Base-by-base conservation (phyloP, 768 basidiomycete species). In the Mycena chlorophos region DNA sequence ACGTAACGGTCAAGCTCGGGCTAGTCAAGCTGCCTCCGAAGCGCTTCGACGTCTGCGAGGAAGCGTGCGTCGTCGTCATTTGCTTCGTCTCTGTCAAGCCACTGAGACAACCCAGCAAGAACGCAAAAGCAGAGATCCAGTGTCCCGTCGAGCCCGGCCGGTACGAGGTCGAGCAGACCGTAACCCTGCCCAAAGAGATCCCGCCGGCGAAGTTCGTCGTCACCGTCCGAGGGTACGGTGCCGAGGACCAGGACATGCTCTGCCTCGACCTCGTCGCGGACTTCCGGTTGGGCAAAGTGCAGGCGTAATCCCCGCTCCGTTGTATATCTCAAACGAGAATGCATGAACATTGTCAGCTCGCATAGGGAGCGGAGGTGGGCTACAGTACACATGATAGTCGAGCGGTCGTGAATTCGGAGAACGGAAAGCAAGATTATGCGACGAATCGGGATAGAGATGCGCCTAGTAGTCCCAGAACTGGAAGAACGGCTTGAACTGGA, bases 1-100 rank as follows among this genome's bases (percentile, higher is more conserved):
- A 95, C 63, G 94, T 99, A 3, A 71, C 73, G 2, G 97, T 99
- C 55, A 98, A 98, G 71, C 77, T 98, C 25, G 96, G 96, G 19
- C 73, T 91, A 22, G 83, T 99, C 67, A 97, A 93, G 76, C 69
- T 98, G 14, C 74, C 98, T 28, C 70, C 75, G 40, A 95, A 90
- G 75, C 66, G 61, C 17, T 96, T 98, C 61, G 93, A 98, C 61
- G 70, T 98, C 30, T 98, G 96, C 69, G 80, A 94, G 56, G 96
- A 98, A 73, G 94, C 95, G 94, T 60, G 19, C 34, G 50, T 51
- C 4, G 50, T 8, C n/a, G 20, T 34, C 28, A 6, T 27, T 17
- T 34, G 45, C 3, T 8, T 14, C 5, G 5, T n/a, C n/a, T 14
- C 10, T 29, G 27, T n/a, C n/a, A n/a, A n/a, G n/a, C n/a, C 22